Conservation (phyloP, 768 basidiomycete genomes). For the Holtermannia corniformis region DNA sequence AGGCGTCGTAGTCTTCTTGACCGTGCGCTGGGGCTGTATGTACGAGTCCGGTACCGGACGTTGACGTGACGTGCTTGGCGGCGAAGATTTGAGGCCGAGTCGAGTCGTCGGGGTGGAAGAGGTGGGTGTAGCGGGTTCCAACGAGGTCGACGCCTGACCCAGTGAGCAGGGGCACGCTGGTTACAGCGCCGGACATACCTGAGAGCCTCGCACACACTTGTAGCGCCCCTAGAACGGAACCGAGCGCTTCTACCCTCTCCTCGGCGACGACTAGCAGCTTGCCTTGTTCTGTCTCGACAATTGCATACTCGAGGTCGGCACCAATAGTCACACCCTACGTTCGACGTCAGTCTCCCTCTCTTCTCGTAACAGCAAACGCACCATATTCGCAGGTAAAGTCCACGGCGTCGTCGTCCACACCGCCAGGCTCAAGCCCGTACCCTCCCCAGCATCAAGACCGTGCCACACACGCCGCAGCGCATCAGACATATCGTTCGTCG, state of each 20-base stretch:
- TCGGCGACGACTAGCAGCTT: slow-evolving; percentile 41
- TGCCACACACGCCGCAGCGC: slow-evolving; percentile 15
- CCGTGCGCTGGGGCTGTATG: slow-evolving; percentile 95
- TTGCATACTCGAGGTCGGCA: slow-evolving; percentile 57
- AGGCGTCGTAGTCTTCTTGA: slow-evolving; percentile 76
- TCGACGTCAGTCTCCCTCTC: not conserved
- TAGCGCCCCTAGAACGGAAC: slow-evolving; percentile 35
- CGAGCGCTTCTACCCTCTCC: slow-evolving; percentile 39
- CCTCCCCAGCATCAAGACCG: slow-evolving; percentile 1
- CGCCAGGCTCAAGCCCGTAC: slow-evolving; percentile 49
- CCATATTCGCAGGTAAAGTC: slow-evolving; percentile 94
- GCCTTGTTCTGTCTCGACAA: slow-evolving; percentile 41
- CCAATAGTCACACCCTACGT: slow-evolving; percentile 79
- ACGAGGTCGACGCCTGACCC: slow-evolving; percentile 50
- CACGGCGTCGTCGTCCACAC: slow-evolving; percentile 99
- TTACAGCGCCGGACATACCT: slow-evolving; percentile 26
- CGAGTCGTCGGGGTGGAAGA: slow-evolving; percentile 47
- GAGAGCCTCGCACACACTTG: slow-evolving; percentile 30
- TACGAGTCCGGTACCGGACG: slow-evolving; percentile 90
- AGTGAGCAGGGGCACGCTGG: not conserved
- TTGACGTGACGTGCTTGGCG: slow-evolving; percentile 67
- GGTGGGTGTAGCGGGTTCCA: slow-evolving; percentile 52
- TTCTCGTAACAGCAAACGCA: slow-evolving; percentile 38
- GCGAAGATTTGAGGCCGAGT: slow-evolving; percentile 51
- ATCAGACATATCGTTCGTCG: slow-evolving; percentile 23